Conservation (phyloP, 257 asterid species). For the Nicotiana benthamiana region DNA sequence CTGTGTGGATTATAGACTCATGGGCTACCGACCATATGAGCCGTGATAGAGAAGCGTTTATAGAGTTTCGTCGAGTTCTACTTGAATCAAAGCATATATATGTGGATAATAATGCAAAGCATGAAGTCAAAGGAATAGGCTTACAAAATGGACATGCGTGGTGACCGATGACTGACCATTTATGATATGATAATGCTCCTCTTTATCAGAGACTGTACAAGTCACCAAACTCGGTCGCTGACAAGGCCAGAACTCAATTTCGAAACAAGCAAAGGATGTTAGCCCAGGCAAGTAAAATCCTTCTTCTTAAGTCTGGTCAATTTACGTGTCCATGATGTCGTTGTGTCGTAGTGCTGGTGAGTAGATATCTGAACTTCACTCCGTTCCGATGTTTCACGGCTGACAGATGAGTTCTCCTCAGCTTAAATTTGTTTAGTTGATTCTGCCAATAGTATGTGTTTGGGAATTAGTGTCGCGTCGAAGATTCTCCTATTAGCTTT, state of each 20-base stretch:
- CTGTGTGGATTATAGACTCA: no score
- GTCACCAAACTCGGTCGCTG: conserved; percentile 68
- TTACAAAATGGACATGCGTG: no score
- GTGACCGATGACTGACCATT: not conserved
- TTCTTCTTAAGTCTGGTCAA: not conserved
- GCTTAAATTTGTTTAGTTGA: not conserved
- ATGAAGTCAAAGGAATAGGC: no score
- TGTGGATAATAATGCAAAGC: no score
- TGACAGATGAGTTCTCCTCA: not conserved
- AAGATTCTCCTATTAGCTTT: not conserved
- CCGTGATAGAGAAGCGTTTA: no score
- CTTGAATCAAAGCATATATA: no score
- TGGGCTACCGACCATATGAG: no score
- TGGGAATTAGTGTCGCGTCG: not conserved
- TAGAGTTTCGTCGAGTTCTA: no score
- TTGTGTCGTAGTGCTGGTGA: not conserved
- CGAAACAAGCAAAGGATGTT: conserved; percentile 68
- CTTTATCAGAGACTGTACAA: conserved; percentile 54
- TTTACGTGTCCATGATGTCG: not conserved
- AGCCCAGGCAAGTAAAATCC: conserved; percentile 47
- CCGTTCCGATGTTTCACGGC: not conserved
- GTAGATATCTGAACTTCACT: not conserved
- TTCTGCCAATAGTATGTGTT: not conserved
- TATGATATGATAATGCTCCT: not conserved
- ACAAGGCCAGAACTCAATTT: conserved; percentile 75